Evolutionary conservation across 306 rosid species (phyloP).

Genomic region (Vigna reflexopilosa): DNA sequence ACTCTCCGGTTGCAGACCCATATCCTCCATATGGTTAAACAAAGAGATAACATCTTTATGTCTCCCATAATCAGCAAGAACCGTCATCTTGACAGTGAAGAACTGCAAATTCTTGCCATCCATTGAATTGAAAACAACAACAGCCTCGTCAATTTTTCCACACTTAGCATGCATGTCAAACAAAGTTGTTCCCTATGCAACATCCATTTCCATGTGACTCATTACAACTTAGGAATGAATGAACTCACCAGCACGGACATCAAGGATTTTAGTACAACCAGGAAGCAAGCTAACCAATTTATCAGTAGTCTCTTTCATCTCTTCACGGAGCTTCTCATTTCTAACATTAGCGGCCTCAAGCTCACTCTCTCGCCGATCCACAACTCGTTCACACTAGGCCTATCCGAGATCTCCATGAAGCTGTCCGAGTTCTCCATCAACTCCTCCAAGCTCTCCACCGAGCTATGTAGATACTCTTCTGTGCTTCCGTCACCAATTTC

Average conservation of each 20-base stretch:
- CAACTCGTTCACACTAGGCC: too few species aligned
- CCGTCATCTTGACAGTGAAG: constrained; percentile 73
- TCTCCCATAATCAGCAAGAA: constrained; percentile 64
- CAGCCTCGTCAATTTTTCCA: constrained; percentile 53
- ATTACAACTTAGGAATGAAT: constrained; percentile 54
- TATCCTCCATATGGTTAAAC: constrained; percentile 54
- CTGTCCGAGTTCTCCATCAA: too few species aligned
- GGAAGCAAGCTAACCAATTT: constrained; percentile 61
- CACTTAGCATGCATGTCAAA: constrained; percentile 66
- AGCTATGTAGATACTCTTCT: too few species aligned
- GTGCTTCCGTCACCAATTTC: too few species aligned
- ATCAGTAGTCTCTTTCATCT: too few species aligned
- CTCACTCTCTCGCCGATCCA: too few species aligned
- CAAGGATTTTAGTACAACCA: constrained; percentile 52
- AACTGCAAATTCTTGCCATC: constrained; percentile 59
- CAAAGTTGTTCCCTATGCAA: constrained; percentile 64
- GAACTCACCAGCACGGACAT: constrained; percentile 50
- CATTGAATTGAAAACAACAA: constrained; percentile 55
- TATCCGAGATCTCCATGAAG: too few species aligned
- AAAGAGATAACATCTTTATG: constrained; percentile 51
- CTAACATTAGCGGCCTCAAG: too few species aligned
- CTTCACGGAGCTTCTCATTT: too few species aligned
- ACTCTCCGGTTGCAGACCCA: constrained; percentile 59
- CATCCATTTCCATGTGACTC: constrained; percentile 45
- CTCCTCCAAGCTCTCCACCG: too few species aligned